Evolutionary conservation across 2,329 filamentous ascomycete genomes (phyloP), one percentile per base, ranked within the genome.

Genomic region (Colletotrichum scovillei): DNA sequence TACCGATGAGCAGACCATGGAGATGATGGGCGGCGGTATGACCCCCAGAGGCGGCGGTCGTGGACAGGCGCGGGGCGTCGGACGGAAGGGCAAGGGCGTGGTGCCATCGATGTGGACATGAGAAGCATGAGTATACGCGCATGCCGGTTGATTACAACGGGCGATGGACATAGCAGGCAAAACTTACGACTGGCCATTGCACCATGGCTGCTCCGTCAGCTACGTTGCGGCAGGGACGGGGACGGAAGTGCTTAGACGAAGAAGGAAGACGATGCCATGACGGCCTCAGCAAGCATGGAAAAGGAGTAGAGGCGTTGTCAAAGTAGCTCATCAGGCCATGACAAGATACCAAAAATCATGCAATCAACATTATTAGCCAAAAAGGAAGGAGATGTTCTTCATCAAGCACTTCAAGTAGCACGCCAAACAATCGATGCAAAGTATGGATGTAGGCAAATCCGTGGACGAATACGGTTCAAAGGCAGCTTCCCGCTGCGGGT

Each of bases 1-100:
- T 5, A 60, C 70, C 6, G 79, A 79, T 1, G 83, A 84, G n/a
- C 77, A 78, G 30, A 67, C 71, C 11, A 74, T 80, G 55, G 82
- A 83, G 16, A 62, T 79, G 7, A 76, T 78, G 56, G 76, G 76
- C 3, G 59, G 64, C 12, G 59, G 64, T 16, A 49, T 76, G 42
- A 62, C 62, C 16, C 62, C 72, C 28, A 72, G 75, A 76, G 9
- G 78, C 75, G 70, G 69, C 60, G 63, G 68, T 24, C 19, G 64
- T 19, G 59, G 69, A 22, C 32, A 63, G 6, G 60, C 69, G 57
- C 69, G 71, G 35, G 71, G 71, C 32, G 59, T 53, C 14, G 72
- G 72, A 59, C 67, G 69, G 28, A 74, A 74, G 52, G 72, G 72
- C 19, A 74, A 74, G 46, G 68, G 62, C 26, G 69, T 63, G 42